phyloP scores from a whole-genome alignment of 176 grass and related monocot species.

The Calamus simplicifolius region DNA sequence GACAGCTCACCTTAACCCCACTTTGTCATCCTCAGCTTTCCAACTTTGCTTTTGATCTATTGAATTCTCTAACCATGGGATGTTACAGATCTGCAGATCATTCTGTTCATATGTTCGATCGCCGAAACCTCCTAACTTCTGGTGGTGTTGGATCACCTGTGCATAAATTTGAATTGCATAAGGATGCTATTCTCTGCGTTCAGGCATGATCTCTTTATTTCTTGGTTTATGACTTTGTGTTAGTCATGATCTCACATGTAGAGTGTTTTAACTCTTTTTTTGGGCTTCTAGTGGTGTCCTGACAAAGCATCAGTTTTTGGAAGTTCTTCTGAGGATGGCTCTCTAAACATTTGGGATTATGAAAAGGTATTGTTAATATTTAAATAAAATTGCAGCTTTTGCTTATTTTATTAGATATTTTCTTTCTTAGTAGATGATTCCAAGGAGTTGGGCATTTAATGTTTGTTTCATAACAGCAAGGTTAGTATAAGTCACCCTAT shows the following conservation, averaged over 20 bases:
- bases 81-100: slow-evolving; percentile 75
- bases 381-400: no score
- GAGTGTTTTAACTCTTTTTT: neutral
- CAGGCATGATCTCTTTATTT: slow-evolving; percentile 41
- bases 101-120: slow-evolving; percentile 88
- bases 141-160: slow-evolving; percentile 45
- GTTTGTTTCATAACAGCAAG: no score
- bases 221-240: no score
- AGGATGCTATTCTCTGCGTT: slow-evolving; percentile 84
- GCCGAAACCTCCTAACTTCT: slow-evolving; percentile 53
- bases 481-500: no score
- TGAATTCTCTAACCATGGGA: no score
- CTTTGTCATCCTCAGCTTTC: no score
- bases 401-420: no score
- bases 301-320: slow-evolving; percentile 92
- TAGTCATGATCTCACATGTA: no score
- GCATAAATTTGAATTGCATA: slow-evolving; percentile 82
- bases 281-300: slow-evolving; percentile 75
- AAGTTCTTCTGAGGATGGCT: slow-evolving; percentile 78
- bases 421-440: no score
- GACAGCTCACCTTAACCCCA: neutral
- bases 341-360: slow-evolving; percentile 83
- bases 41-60: no score
- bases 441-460: no score
- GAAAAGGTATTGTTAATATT: slow-evolving; percentile 46